These are phyloP conservation scores for Pyronema omphalodes DNA, from an alignment of 495 filamentous ascomycete genomes.

Conservation along the genomic window DNA sequence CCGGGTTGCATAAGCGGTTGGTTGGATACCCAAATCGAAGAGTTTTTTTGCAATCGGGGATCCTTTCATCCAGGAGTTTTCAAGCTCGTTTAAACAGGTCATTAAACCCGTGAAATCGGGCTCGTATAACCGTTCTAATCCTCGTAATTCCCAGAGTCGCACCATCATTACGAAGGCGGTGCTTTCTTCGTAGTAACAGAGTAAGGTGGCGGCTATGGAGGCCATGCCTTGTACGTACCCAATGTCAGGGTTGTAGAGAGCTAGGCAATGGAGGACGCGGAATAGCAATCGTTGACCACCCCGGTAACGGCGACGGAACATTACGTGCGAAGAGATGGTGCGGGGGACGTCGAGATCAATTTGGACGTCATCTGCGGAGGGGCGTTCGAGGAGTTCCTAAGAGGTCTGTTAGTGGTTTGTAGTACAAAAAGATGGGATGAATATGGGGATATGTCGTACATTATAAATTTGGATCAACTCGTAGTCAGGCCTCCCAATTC, in stretches of 20 bases:
- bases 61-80: slow-evolving; percentile 61
- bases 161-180: slow-evolving; percentile 87
- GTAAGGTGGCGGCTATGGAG: slow-evolving; percentile 71
- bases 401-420: background rate
- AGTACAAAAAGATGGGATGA: background rate
- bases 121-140: slow-evolving; percentile 67
- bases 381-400: slow-evolving; percentile 48
- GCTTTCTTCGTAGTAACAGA: slow-evolving; percentile 96
- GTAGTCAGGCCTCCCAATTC: slow-evolving; percentile 40
- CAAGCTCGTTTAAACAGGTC: slow-evolving; percentile 72
- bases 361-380: slow-evolving; percentile 81
- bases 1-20: slow-evolving; percentile 82
- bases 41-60: slow-evolving; percentile 60
- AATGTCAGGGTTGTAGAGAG: slow-evolving; percentile 73
- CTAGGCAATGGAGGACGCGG: slow-evolving; percentile 77
- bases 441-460: slow-evolving; percentile 15
- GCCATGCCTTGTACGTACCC: slow-evolving; percentile 99
- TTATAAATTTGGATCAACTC: slow-evolving; percentile 40
- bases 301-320: slow-evolving; percentile 87
- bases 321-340: slow-evolving; percentile 89
- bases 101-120: slow-evolving; percentile 76
- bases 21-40: slow-evolving; percentile 53
- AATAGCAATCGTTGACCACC: slow-evolving; percentile 84
- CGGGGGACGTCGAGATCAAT: slow-evolving; percentile 95
- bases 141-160: slow-evolving; percentile 72